Percentiles rank a stretch among this genome's conserved stretches.
Conservation (phyloP, 169 alveolate species). For the Cryptosporidium baileyi region DNA sequence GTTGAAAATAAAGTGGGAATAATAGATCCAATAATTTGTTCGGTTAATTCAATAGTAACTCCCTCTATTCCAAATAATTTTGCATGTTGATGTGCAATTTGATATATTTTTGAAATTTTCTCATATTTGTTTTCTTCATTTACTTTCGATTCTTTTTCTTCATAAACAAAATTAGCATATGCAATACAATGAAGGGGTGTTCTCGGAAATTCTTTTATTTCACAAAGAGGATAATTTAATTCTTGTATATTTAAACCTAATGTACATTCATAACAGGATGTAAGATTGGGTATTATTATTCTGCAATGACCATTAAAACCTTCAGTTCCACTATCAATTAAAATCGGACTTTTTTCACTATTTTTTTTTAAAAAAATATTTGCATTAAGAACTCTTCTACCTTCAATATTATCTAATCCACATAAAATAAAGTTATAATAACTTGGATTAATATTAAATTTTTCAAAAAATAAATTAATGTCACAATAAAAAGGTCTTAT, state of each 20-base stretch:
- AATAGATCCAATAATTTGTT: constrained; percentile 3
- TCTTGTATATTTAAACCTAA: constrained; percentile 23
- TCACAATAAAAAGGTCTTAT: constrained; percentile 11
- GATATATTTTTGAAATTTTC: not conserved
- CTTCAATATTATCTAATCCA: constrained; percentile 35
- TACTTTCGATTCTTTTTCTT: not conserved
- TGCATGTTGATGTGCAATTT: constrained; percentile 35
- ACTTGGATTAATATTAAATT: not conserved
- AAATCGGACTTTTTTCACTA: not conserved
- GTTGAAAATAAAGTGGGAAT: constrained; percentile 54
- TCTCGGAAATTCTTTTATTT: constrained; percentile 52
- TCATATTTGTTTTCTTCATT: not conserved
- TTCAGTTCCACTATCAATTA: constrained; percentile 58
- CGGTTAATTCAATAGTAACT: constrained; percentile 45
- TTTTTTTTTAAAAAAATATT: not conserved
- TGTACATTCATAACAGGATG: constrained; percentile 64
- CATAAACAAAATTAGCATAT: constrained; percentile 22
- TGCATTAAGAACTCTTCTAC: constrained; percentile 42
- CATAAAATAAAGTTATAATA: constrained; percentile 8
- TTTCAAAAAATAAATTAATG: not conserved
- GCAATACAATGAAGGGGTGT: constrained; percentile 59
- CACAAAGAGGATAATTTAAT: constrained; percentile 38
- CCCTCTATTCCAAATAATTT: constrained; percentile 54
- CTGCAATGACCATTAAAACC: constrained; percentile 64
- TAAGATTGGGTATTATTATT: constrained; percentile 9